Evolutionary conservation across 2,329 filamentous ascomycete genomes (phyloP).

Genomic region (Akanthomyces uredinophilus): DNA sequence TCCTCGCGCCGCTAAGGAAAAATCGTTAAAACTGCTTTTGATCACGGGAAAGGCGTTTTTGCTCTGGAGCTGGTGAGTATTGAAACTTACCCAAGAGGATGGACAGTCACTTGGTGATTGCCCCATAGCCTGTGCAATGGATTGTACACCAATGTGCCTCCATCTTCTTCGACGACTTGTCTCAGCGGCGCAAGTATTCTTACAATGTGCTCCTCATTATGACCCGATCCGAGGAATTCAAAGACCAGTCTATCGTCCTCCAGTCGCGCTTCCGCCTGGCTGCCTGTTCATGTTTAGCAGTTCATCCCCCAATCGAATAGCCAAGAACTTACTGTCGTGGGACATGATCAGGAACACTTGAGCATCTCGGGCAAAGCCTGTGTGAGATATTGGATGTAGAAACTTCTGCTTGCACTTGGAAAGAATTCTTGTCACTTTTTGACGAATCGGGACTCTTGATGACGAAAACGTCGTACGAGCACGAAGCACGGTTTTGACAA

Average conservation of each 20-base stretch:
- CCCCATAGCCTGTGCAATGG: conserved; percentile 53
- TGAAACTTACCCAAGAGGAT: conserved; percentile 49
- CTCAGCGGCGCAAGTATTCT: conserved; percentile 47
- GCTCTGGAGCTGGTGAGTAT: too few species aligned
- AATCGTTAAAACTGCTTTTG: background rate
- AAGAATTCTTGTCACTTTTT: background rate
- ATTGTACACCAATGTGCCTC: conserved; percentile 55
- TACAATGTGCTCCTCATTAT: conserved; percentile 47
- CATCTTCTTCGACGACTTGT: conserved; percentile 51
- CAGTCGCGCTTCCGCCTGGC: conserved; percentile 55
- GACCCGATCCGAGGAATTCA: conserved; percentile 54
- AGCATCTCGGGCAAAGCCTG: conserved; percentile 31
- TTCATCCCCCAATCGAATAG: background rate
- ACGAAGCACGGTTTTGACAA: conserved; percentile 56
- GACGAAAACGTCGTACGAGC: background rate
- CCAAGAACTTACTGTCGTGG: conserved; percentile 47
- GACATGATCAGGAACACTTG: conserved; percentile 63
- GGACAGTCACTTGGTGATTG: conserved; percentile 57
- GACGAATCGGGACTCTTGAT: background rate
- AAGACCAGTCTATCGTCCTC: conserved; percentile 55
- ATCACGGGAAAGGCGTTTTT: background rate
- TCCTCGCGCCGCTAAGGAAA: conserved; percentile 50
- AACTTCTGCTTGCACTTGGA: background rate
- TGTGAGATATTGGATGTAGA: conserved; percentile 32
- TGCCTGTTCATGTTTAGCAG: conserved; percentile 31